Evolutionary conservation across 148 eudicot genomes (phyloP).

Genomic region (Rheum nobile): DNA sequence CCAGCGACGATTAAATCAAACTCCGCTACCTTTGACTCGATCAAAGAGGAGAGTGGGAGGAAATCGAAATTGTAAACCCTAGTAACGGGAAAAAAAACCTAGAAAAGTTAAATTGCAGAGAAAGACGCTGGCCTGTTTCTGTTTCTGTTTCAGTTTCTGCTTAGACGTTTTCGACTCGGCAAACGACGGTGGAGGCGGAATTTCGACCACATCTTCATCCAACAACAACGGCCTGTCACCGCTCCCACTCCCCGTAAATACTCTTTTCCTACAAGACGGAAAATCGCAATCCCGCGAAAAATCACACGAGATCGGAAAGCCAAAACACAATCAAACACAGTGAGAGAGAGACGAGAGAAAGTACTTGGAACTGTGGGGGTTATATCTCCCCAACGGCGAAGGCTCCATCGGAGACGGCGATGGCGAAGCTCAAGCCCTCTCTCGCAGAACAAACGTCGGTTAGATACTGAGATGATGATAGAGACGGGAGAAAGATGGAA

Average conservation of each 20-base stretch:
- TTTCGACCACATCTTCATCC: conserved; percentile 44
- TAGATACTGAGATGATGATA: background rate
- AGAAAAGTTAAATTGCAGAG: background rate
- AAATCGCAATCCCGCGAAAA: conserved; percentile 6
- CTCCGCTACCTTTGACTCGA: background rate
- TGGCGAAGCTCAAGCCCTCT: background rate
- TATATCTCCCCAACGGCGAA: conserved; percentile 24
- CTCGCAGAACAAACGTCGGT: background rate
- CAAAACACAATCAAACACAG: background rate
- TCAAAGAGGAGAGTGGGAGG: background rate
- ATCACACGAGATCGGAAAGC: conserved; percentile 1
- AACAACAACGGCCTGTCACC: conserved; percentile 19
- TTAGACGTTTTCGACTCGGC: conserved; percentile 25
- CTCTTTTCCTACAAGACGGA: conserved; percentile 28
- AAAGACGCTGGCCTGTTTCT: conserved; percentile 12
- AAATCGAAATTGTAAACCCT: background rate
- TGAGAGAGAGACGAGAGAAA: conserved; percentile 5
- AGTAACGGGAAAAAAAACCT: background rate
- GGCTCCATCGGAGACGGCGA: conserved; percentile 30
- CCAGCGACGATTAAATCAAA: background rate
- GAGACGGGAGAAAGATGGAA: background rate
- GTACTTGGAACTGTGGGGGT: conserved; percentile 36
- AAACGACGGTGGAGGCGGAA: conserved; percentile 27
- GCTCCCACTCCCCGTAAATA: conserved; percentile 27
- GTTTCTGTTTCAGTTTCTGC: conserved; percentile 19